phyloP scores from a whole-genome alignment of 2,329 filamentous ascomycete species.

The Monascus ruber region DNA sequence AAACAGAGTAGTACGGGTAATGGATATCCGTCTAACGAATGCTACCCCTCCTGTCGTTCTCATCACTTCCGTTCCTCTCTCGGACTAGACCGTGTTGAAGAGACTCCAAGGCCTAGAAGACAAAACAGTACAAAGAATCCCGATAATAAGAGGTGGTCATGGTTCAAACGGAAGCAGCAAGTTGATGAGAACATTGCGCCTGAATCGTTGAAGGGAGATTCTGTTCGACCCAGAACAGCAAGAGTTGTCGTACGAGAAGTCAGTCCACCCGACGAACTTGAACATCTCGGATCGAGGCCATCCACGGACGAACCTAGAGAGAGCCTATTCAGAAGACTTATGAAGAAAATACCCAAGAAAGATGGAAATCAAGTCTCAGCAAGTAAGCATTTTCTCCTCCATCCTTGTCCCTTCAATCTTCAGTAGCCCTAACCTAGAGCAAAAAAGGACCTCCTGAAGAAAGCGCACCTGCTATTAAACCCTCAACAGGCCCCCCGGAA shows the following conservation, averaged over 20 bases:
- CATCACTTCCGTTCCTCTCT: slow-evolving; percentile 15
- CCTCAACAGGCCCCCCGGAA: neutral
- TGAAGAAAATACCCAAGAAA: slow-evolving; percentile 37
- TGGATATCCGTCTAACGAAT: neutral
- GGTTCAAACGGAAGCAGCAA: slow-evolving; percentile 30
- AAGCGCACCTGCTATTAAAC: neutral
- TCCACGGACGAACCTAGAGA: slow-evolving; percentile 23
- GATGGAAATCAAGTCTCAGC: slow-evolving; percentile 16
- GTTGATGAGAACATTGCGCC: slow-evolving; percentile 13
- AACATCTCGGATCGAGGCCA: slow-evolving; percentile 6
- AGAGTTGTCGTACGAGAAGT: slow-evolving; percentile 17
- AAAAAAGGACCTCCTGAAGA: slow-evolving; percentile 5
- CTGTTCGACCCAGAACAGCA: slow-evolving; percentile 13
- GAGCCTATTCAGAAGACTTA: slow-evolving; percentile 43
- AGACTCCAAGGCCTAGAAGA: slow-evolving; percentile 26
- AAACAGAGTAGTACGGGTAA: too few relatives aligned
- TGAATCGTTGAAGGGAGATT: slow-evolving; percentile 12
- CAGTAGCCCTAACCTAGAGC: slow-evolving; percentile 3
- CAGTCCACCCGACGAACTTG: slow-evolving; percentile 6
- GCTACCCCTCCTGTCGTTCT: slow-evolving; percentile 11
- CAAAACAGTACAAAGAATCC: slow-evolving; percentile 9
- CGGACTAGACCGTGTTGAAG: slow-evolving; percentile 33
- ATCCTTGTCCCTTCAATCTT: neutral
- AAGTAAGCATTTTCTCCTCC: slow-evolving; percentile 21
- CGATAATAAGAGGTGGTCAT: slow-evolving; percentile 35